Evolutionary conservation across 1,284 basidiomycete species (phyloP).

Genomic region (Peniophora sp.): DNA sequence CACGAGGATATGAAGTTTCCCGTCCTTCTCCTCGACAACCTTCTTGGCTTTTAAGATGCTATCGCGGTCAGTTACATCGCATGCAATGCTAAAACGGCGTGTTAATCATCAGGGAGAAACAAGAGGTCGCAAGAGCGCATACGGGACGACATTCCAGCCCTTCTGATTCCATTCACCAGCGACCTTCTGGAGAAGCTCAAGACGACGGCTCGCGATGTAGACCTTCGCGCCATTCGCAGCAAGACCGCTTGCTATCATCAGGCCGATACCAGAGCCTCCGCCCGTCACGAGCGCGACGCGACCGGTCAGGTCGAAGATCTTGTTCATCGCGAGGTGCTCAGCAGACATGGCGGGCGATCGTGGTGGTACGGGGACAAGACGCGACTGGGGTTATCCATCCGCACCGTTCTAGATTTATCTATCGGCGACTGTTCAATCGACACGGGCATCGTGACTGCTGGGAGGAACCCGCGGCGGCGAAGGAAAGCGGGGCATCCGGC

Average conservation of each 20-base stretch:
- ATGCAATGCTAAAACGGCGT: constrained; percentile 37
- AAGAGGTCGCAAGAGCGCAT: constrained; percentile 17
- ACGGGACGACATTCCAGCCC: constrained; percentile 48
- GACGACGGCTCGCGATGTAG: constrained; percentile 68
- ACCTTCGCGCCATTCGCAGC: constrained; percentile 76
- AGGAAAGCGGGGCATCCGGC: no score
- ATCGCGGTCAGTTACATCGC: constrained; percentile 66
- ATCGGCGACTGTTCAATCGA: no score
- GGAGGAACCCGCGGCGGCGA: no score
- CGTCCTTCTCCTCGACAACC: constrained; percentile 49
- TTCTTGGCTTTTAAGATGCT: constrained; percentile 54
- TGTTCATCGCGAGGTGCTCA: constrained; percentile 19
- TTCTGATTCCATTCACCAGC: constrained; percentile 37
- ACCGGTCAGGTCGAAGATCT: constrained; percentile 50
- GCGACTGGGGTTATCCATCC: not conserved
- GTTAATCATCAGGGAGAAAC: constrained; percentile 1
- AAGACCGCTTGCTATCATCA: constrained; percentile 69
- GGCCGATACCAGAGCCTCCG: constrained; percentile 73
- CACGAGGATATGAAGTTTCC: constrained; percentile 68
- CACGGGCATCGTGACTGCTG: no score
- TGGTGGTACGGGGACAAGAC: not conserved
- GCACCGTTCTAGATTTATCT: no score
- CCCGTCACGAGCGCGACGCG: constrained; percentile 71
- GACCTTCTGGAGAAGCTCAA: constrained; percentile 53
- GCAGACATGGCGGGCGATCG: not conserved